A percentile compares a stretch with the other conserved stretches of the same genome.
Conservation (phyloP, 306 rosid species). For the Castanea mollissima region DNA sequence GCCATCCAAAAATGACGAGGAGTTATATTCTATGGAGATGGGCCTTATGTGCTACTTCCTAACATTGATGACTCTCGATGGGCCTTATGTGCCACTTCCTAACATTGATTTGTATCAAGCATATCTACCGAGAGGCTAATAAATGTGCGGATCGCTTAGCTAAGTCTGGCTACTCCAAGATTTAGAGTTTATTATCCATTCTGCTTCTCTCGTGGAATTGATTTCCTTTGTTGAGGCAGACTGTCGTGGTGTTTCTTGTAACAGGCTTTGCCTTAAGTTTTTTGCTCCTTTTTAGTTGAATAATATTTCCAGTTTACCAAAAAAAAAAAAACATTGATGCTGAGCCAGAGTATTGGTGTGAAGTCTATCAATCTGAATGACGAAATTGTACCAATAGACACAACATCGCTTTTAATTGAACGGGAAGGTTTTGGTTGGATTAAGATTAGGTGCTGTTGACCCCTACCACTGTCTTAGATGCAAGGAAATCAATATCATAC, state of each 20-base stretch:
- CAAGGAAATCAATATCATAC: no score
- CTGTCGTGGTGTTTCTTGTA: no score
- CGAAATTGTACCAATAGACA: constrained; percentile 28
- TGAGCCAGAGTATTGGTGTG: constrained; percentile 46
- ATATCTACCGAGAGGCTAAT: no score
- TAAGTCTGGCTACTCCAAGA: no score
- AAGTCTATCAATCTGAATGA: constrained; percentile 38
- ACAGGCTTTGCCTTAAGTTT: no score
- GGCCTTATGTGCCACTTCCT: constrained; percentile 45
- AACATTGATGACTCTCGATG: constrained; percentile 27
- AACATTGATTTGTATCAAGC: not conserved
- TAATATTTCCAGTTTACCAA: no score
- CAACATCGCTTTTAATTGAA: constrained; percentile 35
- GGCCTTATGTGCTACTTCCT: constrained; percentile 45
- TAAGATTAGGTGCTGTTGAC: constrained; percentile 63
- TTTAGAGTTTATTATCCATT: no score
- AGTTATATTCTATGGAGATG: constrained; percentile 47
- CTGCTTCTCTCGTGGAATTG: no score
- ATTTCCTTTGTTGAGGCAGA: no score
- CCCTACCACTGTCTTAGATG: constrained; percentile 54
- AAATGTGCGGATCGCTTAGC: no score
- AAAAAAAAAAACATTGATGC: not conserved
- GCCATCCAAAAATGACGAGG: constrained; percentile 1
- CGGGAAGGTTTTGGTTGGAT: constrained; percentile 56
- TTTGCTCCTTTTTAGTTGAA: no score